Evolutionary conservation across 2,329 filamentous ascomycete species (phyloP).

Genomic region (Pyrenophora graminea): DNA sequence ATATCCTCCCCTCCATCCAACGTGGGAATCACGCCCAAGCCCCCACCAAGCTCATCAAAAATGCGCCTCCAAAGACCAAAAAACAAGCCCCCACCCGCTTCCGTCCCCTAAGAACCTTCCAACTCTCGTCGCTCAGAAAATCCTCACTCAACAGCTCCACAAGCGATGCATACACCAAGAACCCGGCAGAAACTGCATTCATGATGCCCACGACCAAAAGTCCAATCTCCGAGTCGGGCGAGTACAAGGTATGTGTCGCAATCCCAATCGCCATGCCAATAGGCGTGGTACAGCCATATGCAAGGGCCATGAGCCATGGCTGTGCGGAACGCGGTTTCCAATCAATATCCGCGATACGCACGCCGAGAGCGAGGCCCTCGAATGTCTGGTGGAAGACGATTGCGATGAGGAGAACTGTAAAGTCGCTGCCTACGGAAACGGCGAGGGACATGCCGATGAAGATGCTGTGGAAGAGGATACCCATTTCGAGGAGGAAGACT

Average conservation of each 20-base stretch:
- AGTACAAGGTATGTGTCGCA: constrained; percentile 76
- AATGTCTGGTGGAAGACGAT: constrained; percentile 75
- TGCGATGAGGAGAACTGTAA: constrained; percentile 62
- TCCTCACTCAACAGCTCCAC: constrained; percentile 86
- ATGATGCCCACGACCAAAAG: constrained; percentile 83
- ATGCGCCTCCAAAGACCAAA: constrained; percentile 66
- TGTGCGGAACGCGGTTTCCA: constrained; percentile 38
- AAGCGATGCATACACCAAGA: constrained; percentile 79
- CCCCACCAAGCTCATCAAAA: constrained; percentile 72
- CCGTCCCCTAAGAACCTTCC: constrained; percentile 65
- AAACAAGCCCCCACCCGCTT: constrained; percentile 66
- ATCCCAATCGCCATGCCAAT: constrained; percentile 83
- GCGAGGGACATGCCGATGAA: constrained; percentile 66
- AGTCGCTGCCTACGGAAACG: constrained; percentile 58
- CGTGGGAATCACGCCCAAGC: constrained; percentile 63
- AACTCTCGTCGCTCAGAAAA: constrained; percentile 77
- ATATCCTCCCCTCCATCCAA: not conserved
- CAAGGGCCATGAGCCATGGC: constrained; percentile 74
- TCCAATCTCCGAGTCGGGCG: constrained; percentile 74
- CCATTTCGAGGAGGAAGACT: constrained; percentile 58
- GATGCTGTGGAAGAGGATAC: constrained; percentile 65
- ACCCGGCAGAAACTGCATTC: constrained; percentile 80
- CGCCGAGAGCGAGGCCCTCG: constrained; percentile 82
- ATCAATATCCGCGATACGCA: constrained; percentile 79
- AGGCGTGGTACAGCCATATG: constrained; percentile 73